Conservation (phyloP, 345 rosid genomes). For the Aegle marmelos region DNA sequence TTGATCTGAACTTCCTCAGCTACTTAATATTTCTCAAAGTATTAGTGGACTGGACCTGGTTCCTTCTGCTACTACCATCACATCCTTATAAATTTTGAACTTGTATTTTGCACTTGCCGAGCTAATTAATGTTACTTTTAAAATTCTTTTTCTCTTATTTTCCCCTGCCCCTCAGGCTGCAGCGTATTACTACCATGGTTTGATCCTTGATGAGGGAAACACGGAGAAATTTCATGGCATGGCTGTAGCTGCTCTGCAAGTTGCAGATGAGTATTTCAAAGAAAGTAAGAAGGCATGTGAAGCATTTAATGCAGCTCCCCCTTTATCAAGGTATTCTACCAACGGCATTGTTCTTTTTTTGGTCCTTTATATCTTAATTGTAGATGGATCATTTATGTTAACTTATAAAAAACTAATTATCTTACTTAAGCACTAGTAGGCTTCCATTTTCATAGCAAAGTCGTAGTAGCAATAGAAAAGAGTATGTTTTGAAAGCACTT, state of each 20-base stretch:
- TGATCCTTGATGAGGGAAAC: conserved; percentile 96
- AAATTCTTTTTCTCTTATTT: not conserved
- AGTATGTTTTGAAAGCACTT: not conserved
- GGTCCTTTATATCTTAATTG: not conserved
- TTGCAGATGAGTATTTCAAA: conserved; percentile 86
- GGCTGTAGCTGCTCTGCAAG: conserved; percentile 96
- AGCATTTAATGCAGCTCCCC: conserved; percentile 65
- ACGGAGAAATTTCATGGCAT: conserved; percentile 94
- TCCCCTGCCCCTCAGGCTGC: conserved; percentile 65
- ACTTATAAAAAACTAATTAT: not conserved
- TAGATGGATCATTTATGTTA: not conserved
- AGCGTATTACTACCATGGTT: conserved; percentile 97
- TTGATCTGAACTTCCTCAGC: not conserved
- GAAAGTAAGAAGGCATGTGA: conserved; percentile 82
- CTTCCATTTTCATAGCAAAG: not conserved
- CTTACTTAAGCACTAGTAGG: not conserved
- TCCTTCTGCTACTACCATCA: not conserved
- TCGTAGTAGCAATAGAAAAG: not conserved
- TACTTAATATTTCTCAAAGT: not conserved
- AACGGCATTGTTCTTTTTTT: not conserved
- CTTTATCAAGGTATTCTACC: conserved; percentile 71
- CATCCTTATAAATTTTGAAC: not conserved
- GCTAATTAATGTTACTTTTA: not conserved
- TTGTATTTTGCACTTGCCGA: not conserved
- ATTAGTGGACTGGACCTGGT: not conserved